Base-by-base conservation (phyloP, 2,329 filamentous ascomycete genomes). In the Stagonosporopsis tanaceti region DNA sequence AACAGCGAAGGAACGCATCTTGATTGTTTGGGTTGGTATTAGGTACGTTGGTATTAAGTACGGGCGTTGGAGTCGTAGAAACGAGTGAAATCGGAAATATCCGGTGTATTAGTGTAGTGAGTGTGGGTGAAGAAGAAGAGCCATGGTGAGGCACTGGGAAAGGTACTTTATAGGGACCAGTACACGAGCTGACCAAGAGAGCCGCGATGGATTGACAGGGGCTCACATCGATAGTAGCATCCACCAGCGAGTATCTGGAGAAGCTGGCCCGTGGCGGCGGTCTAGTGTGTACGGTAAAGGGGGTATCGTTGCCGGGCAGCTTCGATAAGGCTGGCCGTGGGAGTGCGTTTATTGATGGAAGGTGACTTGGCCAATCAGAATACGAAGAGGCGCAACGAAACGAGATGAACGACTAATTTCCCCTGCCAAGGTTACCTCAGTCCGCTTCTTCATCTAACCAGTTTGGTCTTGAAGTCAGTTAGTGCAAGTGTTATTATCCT, bases 41-140 rank as follows among this genome's bases (percentile, higher is more conserved):
- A 72, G 64, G 65, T 74, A 70, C 67, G 56, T 53, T 59, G 56
- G 50, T 73, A 75, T 73, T 74, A 72, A 62, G 65, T 73, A 69
- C 60, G 51, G 62, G 60, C 57, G 63, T 63, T 63, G 65, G 67
- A 62, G 68, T 61, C 68, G 69, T 61, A 59, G 59, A 73, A 77
- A 76, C 72, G 76, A 77, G 65, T 77, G 76, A 69, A 74, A 72
- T 76, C 73, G 76, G 74, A 64, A 52, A 71, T 71, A 65, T 76
- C 74, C 72, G 72, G 68, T 66, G 68, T 69, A 71, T 71, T 72
- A 74, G 65, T 59, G 65, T 69, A 62, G 66, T 66, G 73, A 76
- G 63, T 73, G 72, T 72, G 51, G 54, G 73, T 73, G 75, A 72
- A 71, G 69, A 69, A 56, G 68, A 72, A 67, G 62, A 58, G 61